Conservation (phyloP, 345 rosid species). For the Acer yangbiense region DNA sequence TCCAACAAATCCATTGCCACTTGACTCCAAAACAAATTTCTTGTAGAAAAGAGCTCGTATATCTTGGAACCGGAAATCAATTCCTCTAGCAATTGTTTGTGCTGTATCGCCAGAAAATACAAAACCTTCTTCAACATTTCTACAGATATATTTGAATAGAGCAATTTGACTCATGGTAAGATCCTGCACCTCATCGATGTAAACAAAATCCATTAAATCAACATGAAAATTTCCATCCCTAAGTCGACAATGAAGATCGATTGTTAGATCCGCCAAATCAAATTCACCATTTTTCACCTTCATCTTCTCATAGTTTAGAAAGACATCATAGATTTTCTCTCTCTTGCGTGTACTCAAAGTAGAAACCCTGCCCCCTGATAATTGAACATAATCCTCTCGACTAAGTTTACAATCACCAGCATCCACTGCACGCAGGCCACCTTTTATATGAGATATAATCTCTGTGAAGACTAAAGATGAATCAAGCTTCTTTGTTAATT, state of each 20-base stretch:
- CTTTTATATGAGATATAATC: constrained; percentile 59
- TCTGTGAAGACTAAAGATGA: constrained; percentile 53
- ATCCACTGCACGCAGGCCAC: constrained; percentile 34
- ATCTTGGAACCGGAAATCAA: constrained; percentile 54
- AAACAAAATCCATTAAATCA: constrained; percentile 47
- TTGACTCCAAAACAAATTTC: constrained; percentile 30
- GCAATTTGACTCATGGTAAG: constrained; percentile 56
- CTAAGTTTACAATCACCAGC: constrained; percentile 32
- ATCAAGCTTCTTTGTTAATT: constrained; percentile 42
- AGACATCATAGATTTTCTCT: constrained; percentile 38
- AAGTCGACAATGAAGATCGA: constrained; percentile 50
- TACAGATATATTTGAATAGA: constrained; percentile 43
- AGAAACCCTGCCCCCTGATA: constrained; percentile 40
- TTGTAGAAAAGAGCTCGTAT: constrained; percentile 42
- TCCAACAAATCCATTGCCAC: neutral
- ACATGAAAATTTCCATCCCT: constrained; percentile 25
- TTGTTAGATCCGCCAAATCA: constrained; percentile 58
- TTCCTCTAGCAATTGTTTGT: constrained; percentile 38
- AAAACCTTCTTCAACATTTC: constrained; percentile 49
- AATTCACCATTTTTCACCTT: constrained; percentile 45
- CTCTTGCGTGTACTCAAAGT: constrained; percentile 33
- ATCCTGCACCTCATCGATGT: constrained; percentile 68
- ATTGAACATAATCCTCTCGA: constrained; percentile 35
- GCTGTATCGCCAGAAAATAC: constrained; percentile 44
- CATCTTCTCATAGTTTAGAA: constrained; percentile 47